Conservation (phyloP, 768 basidiomycete genomes). For the Pulveroboletus ravenelii region DNA sequence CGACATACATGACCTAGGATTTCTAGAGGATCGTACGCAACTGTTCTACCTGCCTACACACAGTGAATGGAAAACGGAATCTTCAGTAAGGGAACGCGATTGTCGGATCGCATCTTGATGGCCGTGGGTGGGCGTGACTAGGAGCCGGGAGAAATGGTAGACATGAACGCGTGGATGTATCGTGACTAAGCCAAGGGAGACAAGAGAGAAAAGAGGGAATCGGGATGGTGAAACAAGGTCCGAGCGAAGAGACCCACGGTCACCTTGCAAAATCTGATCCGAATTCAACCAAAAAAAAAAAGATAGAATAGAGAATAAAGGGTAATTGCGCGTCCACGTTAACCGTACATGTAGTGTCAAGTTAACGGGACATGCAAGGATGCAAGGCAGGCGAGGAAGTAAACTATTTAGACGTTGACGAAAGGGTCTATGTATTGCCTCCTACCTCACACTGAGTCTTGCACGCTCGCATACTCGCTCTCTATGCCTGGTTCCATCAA, state of each 20-base stretch:
- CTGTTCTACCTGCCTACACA: no score
- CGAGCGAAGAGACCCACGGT: background rate
- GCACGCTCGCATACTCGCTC: conserved; percentile 82
- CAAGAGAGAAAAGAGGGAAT: background rate
- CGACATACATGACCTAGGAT: background rate
- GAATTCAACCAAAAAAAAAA: background rate
- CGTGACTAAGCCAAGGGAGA: background rate
- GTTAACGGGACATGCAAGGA: background rate
- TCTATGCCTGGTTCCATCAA: conserved; percentile 94
- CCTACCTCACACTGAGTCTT: conserved; percentile 46
- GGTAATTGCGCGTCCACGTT: background rate
- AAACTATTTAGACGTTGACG: background rate
- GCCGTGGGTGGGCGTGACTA: background rate
- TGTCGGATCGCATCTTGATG: background rate
- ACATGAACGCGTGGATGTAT: background rate
- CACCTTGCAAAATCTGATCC: background rate
- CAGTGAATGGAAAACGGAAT: no score
- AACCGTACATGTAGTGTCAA: no score
- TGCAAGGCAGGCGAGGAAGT: background rate
- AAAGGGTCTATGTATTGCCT: background rate
- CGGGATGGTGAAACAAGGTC: background rate
- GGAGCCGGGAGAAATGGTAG: background rate
- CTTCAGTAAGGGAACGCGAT: background rate
- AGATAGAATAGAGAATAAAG: background rate
- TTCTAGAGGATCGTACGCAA: background rate